Evolutionary conservation across 2,329 filamentous ascomycete genomes (phyloP).

Genomic region (Stemphylium lycopersici): DNA sequence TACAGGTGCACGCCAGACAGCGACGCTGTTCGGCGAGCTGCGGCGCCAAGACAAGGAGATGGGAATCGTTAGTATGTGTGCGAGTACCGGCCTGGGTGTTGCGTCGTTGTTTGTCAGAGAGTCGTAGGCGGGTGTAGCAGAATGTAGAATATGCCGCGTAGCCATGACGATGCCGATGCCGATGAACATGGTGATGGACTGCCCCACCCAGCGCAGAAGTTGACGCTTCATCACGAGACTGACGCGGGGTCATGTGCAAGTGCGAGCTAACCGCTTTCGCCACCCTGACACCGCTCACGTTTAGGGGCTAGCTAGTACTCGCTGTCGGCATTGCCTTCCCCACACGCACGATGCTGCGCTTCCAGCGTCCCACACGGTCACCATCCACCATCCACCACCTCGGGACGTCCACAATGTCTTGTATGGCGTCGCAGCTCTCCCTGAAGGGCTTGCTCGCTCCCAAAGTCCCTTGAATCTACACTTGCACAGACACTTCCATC

Average conservation of each 20-base stretch:
- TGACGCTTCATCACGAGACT: background rate
- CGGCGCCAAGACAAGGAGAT: conserved; percentile 72
- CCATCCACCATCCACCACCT: conserved; percentile 6
- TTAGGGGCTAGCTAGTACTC: conserved; percentile 2
- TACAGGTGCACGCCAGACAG: conserved; percentile 79
- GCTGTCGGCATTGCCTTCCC: conserved; percentile 25
- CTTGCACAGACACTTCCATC: conserved; percentile 15
- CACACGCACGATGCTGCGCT: conserved; percentile 34
- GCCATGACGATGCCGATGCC: background rate
- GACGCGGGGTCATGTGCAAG: conserved; percentile 5
- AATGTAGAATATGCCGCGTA: background rate
- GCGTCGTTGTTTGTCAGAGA: conserved; percentile 43
- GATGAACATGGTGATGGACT: background rate
- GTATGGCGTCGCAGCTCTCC: conserved; percentile 12
- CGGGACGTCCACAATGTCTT: conserved; percentile 13
- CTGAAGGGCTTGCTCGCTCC: conserved; percentile 9
- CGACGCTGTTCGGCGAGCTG: conserved; percentile 76
- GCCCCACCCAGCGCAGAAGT: background rate
- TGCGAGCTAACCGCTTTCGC: background rate
- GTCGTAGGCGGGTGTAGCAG: conserved; percentile 11
- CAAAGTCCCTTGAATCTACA: conserved; percentile 8
- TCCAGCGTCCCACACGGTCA: conserved; percentile 25
- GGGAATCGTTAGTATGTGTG: conserved; percentile 89
- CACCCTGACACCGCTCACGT: background rate
- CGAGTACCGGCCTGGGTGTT: conserved; percentile 41